Evolutionary conservation across 257 asterid species (phyloP).

Genomic region (Penstemon eatonii): DNA sequence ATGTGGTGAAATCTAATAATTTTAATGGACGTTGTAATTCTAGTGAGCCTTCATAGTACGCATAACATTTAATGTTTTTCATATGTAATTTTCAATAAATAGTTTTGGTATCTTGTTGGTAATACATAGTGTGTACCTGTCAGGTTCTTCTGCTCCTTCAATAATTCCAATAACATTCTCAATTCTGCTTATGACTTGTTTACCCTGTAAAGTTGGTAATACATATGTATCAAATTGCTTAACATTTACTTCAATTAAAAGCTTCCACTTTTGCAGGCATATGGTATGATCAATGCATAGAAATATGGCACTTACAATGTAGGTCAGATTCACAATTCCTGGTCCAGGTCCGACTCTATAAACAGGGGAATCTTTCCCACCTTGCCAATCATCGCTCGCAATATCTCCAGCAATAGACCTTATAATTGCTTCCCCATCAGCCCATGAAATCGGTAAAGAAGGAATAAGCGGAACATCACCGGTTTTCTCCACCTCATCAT

Average conservation of each 20-base stretch:
- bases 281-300: no score
- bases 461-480: constrained; percentile 81
- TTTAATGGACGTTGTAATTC: no score
- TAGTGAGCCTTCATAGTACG: neutral
- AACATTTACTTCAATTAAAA: neutral
- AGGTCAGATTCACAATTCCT: constrained; percentile 60
- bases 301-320: constrained; percentile 43
- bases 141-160: constrained; percentile 82
- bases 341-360: constrained; percentile 87
- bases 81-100: neutral
- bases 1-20: no score
- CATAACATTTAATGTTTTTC: neutral
- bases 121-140: constrained; percentile 40
- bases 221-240: neutral
- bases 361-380: constrained; percentile 63
- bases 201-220: constrained; percentile 55
- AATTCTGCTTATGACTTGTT: constrained; percentile 70
- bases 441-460: constrained; percentile 78
- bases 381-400: constrained; percentile 88
- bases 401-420: constrained; percentile 60
- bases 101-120: neutral
- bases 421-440: constrained; percentile 63
- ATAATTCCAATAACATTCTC: constrained; percentile 87
- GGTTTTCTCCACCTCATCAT: constrained; percentile 52
- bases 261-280: neutral